These are phyloP conservation scores for Seminavis robusta DNA, from an alignment of 108 stramenopile genomes.

Conservation along the genomic window DNA sequence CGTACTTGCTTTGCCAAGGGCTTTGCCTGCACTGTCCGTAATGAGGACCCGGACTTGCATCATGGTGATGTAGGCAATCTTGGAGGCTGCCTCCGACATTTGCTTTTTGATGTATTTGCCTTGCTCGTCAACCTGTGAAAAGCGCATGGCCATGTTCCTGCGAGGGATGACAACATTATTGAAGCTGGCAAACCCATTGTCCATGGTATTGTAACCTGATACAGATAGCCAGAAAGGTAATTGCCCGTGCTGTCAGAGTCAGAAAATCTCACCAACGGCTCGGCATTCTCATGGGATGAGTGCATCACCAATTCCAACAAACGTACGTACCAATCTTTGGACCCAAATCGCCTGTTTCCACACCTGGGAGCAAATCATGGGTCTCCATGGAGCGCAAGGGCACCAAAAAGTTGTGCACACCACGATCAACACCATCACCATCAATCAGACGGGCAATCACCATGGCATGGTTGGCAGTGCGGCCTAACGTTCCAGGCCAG, in stretches of 20 bases:
- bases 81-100: slow-evolving; percentile 69
- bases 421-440: slow-evolving; percentile 70
- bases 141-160: slow-evolving; percentile 93
- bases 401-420: slow-evolving; percentile 95
- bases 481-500: slow-evolving; percentile 95
- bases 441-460: slow-evolving; percentile 95
- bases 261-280: no score
- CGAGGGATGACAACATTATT: slow-evolving; percentile 84
- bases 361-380: slow-evolving; percentile 82
- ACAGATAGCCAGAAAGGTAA: no score
- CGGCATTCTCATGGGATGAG: no score
- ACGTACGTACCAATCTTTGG: slow-evolving; percentile 84
- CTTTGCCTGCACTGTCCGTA: slow-evolving; percentile 53
- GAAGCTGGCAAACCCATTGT: slow-evolving; percentile 92
- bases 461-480: slow-evolving; percentile 93
- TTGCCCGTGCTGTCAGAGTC: no score
- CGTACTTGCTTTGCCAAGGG: slow-evolving; percentile 84
- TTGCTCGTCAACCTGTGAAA: slow-evolving; percentile 67
- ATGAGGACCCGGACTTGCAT: slow-evolving; percentile 94
- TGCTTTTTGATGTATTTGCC: slow-evolving; percentile 61
- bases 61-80: slow-evolving; percentile 94
- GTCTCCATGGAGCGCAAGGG: slow-evolving; percentile 80
- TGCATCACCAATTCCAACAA: slow-evolving; percentile 20
- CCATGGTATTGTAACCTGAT: slow-evolving; percentile 90
- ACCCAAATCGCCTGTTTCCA: slow-evolving; percentile 93